Evolutionary conservation across 345 rosid genomes (phyloP).

Genomic region (Erodium maritimum): DNA sequence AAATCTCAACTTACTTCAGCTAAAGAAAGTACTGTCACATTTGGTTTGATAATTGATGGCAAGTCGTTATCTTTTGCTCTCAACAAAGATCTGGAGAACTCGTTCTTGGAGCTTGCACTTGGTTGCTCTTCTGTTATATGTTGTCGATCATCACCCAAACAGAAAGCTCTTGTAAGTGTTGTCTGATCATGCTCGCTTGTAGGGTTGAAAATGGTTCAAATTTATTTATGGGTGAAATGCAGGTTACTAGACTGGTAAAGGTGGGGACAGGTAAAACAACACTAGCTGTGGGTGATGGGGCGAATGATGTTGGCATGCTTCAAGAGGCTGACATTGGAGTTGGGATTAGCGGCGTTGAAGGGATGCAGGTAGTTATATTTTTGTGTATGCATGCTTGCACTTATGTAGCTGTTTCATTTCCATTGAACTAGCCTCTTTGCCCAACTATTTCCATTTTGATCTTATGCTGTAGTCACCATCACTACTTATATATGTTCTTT

Average conservation of each 20-base stretch:
- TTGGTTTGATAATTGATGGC: constrained; percentile 83
- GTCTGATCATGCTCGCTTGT: not conserved
- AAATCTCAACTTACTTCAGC: constrained; percentile 17
- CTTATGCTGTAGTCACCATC: not conserved
- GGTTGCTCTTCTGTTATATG: constrained; percentile 66
- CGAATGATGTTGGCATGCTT: constrained; percentile 92
- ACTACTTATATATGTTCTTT: not conserved
- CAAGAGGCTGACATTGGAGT: constrained; percentile 97
- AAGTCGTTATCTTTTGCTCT: constrained; percentile 59
- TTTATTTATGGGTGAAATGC: constrained; percentile 27
- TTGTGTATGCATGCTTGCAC: too few species aligned
- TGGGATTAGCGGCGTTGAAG: constrained; percentile 90
- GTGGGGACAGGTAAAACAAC: constrained; percentile 45
- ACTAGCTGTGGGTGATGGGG: constrained; percentile 85
- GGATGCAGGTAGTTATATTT: constrained; percentile 58
- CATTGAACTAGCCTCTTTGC: too few species aligned
- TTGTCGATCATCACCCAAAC: constrained; percentile 85
- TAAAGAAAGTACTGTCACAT: constrained; percentile 18
- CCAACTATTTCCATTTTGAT: not conserved
- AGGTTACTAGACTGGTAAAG: constrained; percentile 88
- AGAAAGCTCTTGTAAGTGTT: constrained; percentile 82
- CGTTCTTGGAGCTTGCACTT: constrained; percentile 53
- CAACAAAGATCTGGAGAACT: constrained; percentile 27
- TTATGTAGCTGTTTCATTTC: too few species aligned
- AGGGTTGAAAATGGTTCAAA: not conserved